Evolutionary conservation across 257 asterid species (phyloP).

Genomic region (Nicotiana otophora): DNA sequence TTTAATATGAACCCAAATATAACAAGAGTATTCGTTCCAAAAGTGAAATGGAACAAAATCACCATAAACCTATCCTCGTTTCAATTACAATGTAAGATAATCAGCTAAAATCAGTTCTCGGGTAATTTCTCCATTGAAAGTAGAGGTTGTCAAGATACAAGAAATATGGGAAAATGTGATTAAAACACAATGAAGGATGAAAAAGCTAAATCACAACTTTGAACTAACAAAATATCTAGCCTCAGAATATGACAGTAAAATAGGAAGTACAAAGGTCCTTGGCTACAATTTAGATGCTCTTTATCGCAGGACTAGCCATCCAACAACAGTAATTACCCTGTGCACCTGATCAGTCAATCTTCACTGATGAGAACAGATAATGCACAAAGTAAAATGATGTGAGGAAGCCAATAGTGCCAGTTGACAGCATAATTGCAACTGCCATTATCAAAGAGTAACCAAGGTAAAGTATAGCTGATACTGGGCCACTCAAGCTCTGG

Average conservation of each 20-base stretch:
- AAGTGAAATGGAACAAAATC: not conserved
- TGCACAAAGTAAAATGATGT: constrained; percentile 81
- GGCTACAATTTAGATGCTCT: constrained; percentile 18
- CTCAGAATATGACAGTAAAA: constrained; percentile 13
- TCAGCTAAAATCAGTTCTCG: not conserved
- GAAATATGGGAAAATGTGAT: not conserved
- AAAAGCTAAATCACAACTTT: constrained; percentile 30
- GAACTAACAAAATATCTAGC: constrained; percentile 30
- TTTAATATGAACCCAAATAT: no score
- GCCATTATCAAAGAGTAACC: constrained; percentile 85
- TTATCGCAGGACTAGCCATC: constrained; percentile 5
- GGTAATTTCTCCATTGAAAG: not conserved
- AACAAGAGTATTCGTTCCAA: not conserved
- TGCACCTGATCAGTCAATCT: constrained; percentile 57
- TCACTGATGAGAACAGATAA: constrained; percentile 81
- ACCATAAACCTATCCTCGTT: not conserved
- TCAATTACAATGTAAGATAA: not conserved
- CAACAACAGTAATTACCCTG: not conserved
- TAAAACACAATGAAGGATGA: constrained; percentile 9
- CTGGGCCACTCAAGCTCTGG: constrained; percentile 78
- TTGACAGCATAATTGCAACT: constrained; percentile 64
- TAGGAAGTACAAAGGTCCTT: constrained; percentile 1
- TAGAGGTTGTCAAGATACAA: not conserved
- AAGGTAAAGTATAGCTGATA: constrained; percentile 65
- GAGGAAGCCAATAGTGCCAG: constrained; percentile 79